Base-by-base conservation (phyloP, 2,329 filamentous ascomycete genomes). In the Fusarium camptoceras region DNA sequence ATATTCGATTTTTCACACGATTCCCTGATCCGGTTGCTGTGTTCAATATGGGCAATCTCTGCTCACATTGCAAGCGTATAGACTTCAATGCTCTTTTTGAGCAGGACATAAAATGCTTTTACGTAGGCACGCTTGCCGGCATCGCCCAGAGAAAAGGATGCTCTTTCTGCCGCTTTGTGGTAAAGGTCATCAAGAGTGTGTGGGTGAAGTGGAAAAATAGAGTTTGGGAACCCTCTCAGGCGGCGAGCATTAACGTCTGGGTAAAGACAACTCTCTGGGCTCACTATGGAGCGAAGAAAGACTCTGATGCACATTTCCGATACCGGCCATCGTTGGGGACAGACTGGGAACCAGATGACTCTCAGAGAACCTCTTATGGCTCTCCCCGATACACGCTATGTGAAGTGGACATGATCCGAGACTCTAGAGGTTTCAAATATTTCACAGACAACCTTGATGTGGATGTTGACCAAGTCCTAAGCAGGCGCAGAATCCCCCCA, bases 401-500 rank as follows among this genome's bases (percentile, higher is more conserved):
- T 37, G 34, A 37, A n/a, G 0, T 37, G 18, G 34, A 37, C 18
- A n/a, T 9, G 5, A 9, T 37, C 11, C 5, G 1, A 2, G 6
- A 37, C 34, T 37, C 34, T 37, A 18, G 5, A 4, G 10, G 0
- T 7, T 4, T 37, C 18, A 18, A 4, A 37, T 2, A 11, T 11
- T 37, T 37, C 18, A n/a, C 34, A 9, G 1, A 9, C 4, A 16
- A 8, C 18, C 1, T 37, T n/a, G 18, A n/a, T 4, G 3, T 4
- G 6, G 34, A 37, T 2, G 16, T 37, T 2, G 1, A n/a, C 6
- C 34, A 37, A 37, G 34, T 37, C 5, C 34, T n/a, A 7, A 37
- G 34, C 3, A 37, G 34, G 6, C 34, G 34, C 5, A 37, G 1
- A n/a, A 37, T 0, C 1, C 5, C 18, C 1, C 3, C 18, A 0